Base-by-base conservation (phyloP, 495 filamentous ascomycete genomes). In the Pyrenula massariospora region DNA sequence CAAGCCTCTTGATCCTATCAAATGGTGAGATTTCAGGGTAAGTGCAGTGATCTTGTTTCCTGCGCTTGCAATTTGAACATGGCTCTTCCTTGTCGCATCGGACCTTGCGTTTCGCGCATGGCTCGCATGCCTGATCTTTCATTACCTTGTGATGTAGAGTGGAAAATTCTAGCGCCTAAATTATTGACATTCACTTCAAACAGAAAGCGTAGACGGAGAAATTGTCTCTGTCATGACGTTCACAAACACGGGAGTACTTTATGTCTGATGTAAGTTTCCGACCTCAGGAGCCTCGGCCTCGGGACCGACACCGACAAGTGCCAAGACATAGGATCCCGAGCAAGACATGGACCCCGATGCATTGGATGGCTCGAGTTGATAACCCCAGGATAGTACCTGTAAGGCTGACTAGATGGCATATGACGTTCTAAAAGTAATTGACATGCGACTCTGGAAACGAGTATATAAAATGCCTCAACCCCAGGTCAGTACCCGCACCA, bases 21-120 rank as follows among this genome's bases (percentile, higher is more conserved):
- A 42, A 8, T 42, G 31, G 31, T 15, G 15, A 42, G 5, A 15
- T 15, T 15, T 42, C 31, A 8, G 31, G 31, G 31, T 42, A 42
- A 15, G 31, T 42, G 31, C 31, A 42, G 31, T 42, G 31, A 15
- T 42, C 31, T 15, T 42, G 31, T 42, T 42, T 42, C 31, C 31
- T 42, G 15, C 31, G 31, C 31, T 42, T 42, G 58, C 70, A 73
- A 24, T 61, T 66, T 19, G 60, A 56, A 54, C 70, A 73, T 22
- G 68, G 69, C 48, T 55, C 62, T 54, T 63, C 60, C 51, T 61
- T 62, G 56, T 72, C 70, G 54, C 70, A 73, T 23, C 64, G 68
- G 25, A 73, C 63, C 54, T 73, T 73, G 36, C 70, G 65, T 19
- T 66, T 62, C 48, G 65, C 62, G 57, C 70, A 73, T 20, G 62